Evolutionary conservation across 2,329 filamentous ascomycete species (phyloP), one percentile per base, ranked within the genome.

Genomic region (Neonectria hederae): DNA sequence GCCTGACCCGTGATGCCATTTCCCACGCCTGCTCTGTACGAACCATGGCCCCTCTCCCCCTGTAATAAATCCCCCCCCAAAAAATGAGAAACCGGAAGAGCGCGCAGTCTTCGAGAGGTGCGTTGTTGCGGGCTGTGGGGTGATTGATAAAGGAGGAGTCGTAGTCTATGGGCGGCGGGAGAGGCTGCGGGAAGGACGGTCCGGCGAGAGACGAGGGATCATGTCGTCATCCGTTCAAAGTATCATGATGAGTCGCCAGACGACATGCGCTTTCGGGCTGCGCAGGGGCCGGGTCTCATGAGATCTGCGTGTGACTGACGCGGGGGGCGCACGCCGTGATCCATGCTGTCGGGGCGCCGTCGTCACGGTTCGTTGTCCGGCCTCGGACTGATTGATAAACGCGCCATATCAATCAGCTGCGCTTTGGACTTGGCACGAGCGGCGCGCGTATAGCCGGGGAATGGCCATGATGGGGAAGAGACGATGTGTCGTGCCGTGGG

Each of bases 1-100:
- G 71, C 62, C 68, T 72, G 71, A 73, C 72, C 21, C 22, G n/a
- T 30, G 40, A 45, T 32, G 38, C 30, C 52, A 13, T 46, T 46
- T 54, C 54, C 40, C 55, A 24, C 53, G 5, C 32, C 40, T 57
- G 3, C 24, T n/a, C n/a, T n/a, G n/a, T n/a, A n/a, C n/a, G n/a
- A n/a, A n/a, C n/a, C n/a, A n/a, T n/a, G n/a, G n/a, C n/a, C n/a
- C n/a, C n/a, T n/a, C n/a, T n/a, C n/a, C n/a, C n/a, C n/a, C n/a
- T n/a, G n/a, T n/a, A n/a, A n/a, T n/a, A n/a, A n/a, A n/a, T n/a
- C n/a, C n/a, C n/a, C n/a, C n/a, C n/a, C n/a, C n/a, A n/a, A n/a
- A n/a, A 10, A 42, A 30, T 5, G 28, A 30, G 28, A 32, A 10
- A 32, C 11, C 2, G 30, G 30, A 8, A 32, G 10, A 13, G 24